Base-by-base conservation (phyloP, 2,329 filamentous ascomycete genomes). In the Epichloe scottii region DNA sequence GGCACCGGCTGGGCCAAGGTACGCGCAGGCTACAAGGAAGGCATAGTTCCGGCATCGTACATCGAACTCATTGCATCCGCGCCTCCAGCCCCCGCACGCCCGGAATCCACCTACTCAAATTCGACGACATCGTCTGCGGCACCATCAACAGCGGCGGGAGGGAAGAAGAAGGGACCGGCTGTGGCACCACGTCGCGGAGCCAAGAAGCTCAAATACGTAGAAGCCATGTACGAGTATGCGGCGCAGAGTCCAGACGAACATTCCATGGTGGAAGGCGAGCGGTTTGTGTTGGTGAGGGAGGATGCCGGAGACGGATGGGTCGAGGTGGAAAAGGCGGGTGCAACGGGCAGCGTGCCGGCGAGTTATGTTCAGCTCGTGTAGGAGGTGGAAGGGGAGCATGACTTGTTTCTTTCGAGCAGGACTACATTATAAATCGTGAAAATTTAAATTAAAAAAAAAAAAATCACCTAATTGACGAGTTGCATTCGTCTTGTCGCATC, bases 231-330 rank as follows among this genome's bases (percentile, higher is more conserved):
- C 66, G 88, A 93, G 48, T 98, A 98, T 66, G 76, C 83, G 48
- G 89, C 91, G 17, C 84, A 89, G 60, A 89, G 82, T 57, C 88
- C 94, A 5, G 79, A 81, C 7, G 93, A 98, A 69, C 89, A 91
- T 67, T 89, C 77, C 61, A 98, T 98, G 88, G 66, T 66, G 1
- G 91, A 95, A 67, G 93, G 93, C 1, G 93, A 98, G 68, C 79
- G 83, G 48, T 94, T 98, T 61, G 89, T 98, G 39, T 73, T 98
- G 34, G 82, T 96, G 54, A 89, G 84, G 60, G 83, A 87, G 51
- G 91, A 97, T 63, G 78, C 83, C 0, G 93, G 93, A 1, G 93
- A 97, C 70, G 93, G 93, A 0, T 98, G 93, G 93, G 88, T 84
- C 30, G 93, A 97, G 71, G 93, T 98, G 17, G 93, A 97, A 71